Evolutionary conservation across 129 eudicot species (phyloP).

Genomic region (Centrapalus pauciflorus): DNA sequence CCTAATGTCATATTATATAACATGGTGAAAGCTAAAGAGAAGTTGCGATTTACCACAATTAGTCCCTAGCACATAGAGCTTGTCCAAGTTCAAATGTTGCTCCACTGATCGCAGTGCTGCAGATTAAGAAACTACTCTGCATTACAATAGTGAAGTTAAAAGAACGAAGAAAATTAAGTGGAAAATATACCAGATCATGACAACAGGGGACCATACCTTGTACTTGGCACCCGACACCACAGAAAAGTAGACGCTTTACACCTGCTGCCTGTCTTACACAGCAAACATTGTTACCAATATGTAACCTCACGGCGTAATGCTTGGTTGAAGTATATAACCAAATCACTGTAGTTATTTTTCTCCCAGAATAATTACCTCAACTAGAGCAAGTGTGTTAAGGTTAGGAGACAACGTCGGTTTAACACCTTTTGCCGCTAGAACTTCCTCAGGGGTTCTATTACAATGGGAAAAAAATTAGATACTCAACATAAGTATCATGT

Average conservation of each 20-base stretch:
- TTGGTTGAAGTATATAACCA: background rate
- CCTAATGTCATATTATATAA: background rate
- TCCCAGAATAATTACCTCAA: conserved; percentile 54
- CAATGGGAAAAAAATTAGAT: background rate
- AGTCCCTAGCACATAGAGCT: conserved; percentile 94
- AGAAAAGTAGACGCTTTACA: conserved; percentile 89
- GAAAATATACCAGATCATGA: background rate
- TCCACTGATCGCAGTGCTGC: conserved; percentile 98
- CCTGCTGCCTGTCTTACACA: conserved; percentile 72
- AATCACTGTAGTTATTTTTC: background rate
- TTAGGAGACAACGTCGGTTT: conserved; percentile 96
- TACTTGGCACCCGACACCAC: conserved; percentile 99
- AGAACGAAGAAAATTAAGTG: conserved; percentile 21
- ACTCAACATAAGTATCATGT: background rate
- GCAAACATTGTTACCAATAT: conserved; percentile 3
- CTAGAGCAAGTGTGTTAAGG: conserved; percentile 84
- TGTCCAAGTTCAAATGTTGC: conserved; percentile 83
- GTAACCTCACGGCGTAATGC: background rate
- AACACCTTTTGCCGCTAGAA: conserved; percentile 94
- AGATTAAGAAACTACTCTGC: conserved; percentile 72
- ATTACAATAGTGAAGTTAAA: conserved; percentile 59
- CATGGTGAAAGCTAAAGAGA: background rate
- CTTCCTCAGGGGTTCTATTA: conserved; percentile 96
- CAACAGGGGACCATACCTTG: conserved; percentile 55
- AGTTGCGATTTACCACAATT: conserved; percentile 66